phyloP scores from a whole-genome alignment of 2,329 filamentous ascomycete genomes.

The Hypocreales sp. region DNA sequence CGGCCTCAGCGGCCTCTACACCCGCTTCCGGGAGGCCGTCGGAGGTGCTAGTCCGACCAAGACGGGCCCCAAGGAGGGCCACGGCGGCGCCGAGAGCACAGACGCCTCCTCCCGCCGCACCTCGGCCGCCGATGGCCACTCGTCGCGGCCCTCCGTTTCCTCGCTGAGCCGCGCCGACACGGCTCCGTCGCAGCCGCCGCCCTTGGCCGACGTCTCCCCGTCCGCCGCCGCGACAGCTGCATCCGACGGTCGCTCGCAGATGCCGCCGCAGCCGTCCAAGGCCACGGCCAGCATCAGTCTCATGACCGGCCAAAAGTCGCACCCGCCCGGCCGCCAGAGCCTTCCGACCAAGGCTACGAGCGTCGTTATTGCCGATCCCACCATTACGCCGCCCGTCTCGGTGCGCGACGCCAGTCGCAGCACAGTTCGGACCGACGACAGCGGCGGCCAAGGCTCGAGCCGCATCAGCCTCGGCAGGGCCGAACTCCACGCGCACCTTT shows the following conservation, averaged over 20 bases:
- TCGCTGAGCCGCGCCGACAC: conserved; percentile 27
- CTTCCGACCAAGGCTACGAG: conserved; percentile 27
- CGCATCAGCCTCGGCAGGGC: conserved; percentile 27
- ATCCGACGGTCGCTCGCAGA: conserved; percentile 24
- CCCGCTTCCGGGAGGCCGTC: conserved; percentile 69
- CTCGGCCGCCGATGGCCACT: conserved; percentile 21
- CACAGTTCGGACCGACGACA: conserved; percentile 26
- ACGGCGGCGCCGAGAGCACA: conserved; percentile 9
- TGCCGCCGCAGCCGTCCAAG: conserved; percentile 27
- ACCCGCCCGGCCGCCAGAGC: conserved; percentile 20
- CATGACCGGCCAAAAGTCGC: conserved; percentile 27
- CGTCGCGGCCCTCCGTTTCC: conserved; percentile 23
- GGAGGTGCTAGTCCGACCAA: conserved; percentile 41
- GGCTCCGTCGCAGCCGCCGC: conserved; percentile 12
- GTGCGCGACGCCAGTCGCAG: conserved; percentile 30
- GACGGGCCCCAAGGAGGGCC: conserved; percentile 15
- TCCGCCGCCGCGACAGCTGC: conserved; percentile 15
- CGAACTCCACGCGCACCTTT: conserved; percentile 22
- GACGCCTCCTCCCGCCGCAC: conserved; percentile 28
- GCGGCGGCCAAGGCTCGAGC: conserved; percentile 17
- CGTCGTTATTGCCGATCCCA: conserved; percentile 23
- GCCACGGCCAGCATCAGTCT: conserved; percentile 32
- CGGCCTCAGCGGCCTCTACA: conserved; percentile 80
- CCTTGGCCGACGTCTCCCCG: conserved; percentile 21
- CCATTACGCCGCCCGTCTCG: conserved; percentile 32